These are phyloP conservation scores for Phytopythium vexans DNA, from an alignment of 352 stramenopile species.

Conservation along the genomic window DNA sequence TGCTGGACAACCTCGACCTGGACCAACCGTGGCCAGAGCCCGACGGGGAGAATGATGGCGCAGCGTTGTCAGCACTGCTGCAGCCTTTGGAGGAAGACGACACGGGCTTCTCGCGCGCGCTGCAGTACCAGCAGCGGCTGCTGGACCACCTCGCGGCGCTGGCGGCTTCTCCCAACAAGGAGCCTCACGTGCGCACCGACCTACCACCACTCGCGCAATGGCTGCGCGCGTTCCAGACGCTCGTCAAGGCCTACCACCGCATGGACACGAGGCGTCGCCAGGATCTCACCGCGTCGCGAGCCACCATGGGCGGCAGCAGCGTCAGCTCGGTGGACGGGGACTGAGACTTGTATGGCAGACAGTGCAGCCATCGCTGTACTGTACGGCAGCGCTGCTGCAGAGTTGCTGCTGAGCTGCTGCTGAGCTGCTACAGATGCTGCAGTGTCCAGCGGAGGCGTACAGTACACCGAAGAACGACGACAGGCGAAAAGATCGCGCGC, in stretches of 20 bases:
- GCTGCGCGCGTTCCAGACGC: constrained; percentile 54
- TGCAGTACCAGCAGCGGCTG: constrained; percentile 58
- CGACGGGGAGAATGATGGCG: constrained; percentile 14
- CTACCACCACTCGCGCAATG: constrained; percentile 55
- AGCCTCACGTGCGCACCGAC: constrained; percentile 29
- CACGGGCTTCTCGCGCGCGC: constrained; percentile 44
- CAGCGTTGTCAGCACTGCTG: constrained; percentile 32
- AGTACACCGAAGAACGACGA: too few relatives aligned
- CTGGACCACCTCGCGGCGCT: constrained; percentile 37
- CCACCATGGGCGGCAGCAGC: constrained; percentile 7
- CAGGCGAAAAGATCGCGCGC: too few relatives aligned
- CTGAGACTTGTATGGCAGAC: neutral
- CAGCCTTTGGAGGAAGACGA: constrained; percentile 52
- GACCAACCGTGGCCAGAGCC: constrained; percentile 15
- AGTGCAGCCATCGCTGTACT: too few relatives aligned
- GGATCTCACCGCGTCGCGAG: constrained; percentile 15
- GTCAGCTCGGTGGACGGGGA: constrained; percentile 4
- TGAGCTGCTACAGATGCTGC: too few relatives aligned
- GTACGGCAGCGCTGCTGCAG: too few relatives aligned
- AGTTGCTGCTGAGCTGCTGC: too few relatives aligned
- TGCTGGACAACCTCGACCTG: constrained; percentile 41
- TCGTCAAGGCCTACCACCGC: constrained; percentile 58
- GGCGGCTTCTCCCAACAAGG: constrained; percentile 23
- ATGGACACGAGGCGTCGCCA: constrained; percentile 46
- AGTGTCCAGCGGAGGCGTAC: too few relatives aligned